Base-by-base conservation (phyloP, 371 early-diverging fungal genomes). In the Mortierella polycephala region DNA sequence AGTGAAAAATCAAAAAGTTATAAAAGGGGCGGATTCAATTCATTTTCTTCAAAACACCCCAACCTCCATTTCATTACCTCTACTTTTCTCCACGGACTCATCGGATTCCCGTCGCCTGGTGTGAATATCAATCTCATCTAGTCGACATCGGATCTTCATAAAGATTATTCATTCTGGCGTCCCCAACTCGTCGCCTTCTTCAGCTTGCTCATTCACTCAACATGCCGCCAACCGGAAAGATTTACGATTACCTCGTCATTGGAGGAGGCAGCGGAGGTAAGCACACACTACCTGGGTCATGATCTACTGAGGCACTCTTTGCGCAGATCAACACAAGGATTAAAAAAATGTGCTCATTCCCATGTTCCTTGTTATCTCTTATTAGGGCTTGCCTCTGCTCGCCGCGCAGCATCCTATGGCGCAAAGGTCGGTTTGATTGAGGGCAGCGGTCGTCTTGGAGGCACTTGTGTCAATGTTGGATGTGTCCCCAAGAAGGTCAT, bases 401-500 rank as follows among this genome's bases (percentile, higher is more conserved):
- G 98, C 53, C 90, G 99, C 49, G 98, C 99, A 14, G 95, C 96
- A 6, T 83, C 87, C 23, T 93, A 97, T 67, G 96, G 96, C 49
- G 95, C 95, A 52, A 95, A 93, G 64, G 99, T 98, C 7, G 96
- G 92, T 39, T 76, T 99, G 46, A 83, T 99, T 64, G 99, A 99
- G 83, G 89, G 87, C 59, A 88, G 90, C 76, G 87, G 88, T 20
- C 87, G 94, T 20, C 88, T 95, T 69, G 98, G 97, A 63, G 97
- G 97, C 41, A 98, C 98, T 23, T 98, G 97, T 69, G 98, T 98
- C 68, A 98, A 96, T 69, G 95, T 95, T 44, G 98, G 99, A 30
- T 99, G 99, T 77, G 98, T 99, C 21, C 99, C 99, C 47, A 99
- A 99, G 85, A 99, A 99, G 85, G 92, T 99, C 67, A 96, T 96